Percentiles rank a stretch among this genome's conserved stretches.
These are phyloP conservation scores for Penicillium argentinense DNA, from an alignment of 495 filamentous ascomycete species.

Conservation along the genomic window DNA sequence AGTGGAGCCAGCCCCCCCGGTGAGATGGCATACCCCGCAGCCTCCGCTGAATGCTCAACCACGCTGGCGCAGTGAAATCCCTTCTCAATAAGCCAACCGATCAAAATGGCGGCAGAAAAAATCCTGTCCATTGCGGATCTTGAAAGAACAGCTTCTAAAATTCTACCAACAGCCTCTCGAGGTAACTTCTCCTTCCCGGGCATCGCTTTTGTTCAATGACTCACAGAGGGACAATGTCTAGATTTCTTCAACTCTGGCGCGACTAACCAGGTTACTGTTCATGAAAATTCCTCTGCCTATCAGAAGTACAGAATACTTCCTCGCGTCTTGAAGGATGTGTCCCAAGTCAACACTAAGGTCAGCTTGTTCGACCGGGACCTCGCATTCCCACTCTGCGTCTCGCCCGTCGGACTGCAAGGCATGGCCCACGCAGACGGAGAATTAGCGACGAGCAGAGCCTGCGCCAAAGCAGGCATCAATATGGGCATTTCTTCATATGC, in stretches of 20 bases:
- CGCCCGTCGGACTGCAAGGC: conserved; percentile 64
- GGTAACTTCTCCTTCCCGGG: conserved; percentile 6
- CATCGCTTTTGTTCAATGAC: background rate
- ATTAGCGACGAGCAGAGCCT: conserved; percentile 58
- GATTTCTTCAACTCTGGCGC: conserved; percentile 51
- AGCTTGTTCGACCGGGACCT: conserved; percentile 40
- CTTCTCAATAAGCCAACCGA: too few relatives aligned
- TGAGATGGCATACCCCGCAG: background rate
- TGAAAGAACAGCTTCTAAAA: conserved; percentile 13
- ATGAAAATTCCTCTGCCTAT: conserved; percentile 45
- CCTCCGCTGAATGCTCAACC: too few relatives aligned
- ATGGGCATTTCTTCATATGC: conserved; percentile 56
- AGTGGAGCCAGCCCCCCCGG: conserved; percentile 4
- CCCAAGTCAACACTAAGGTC: conserved; percentile 41
- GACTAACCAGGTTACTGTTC: conserved; percentile 43
- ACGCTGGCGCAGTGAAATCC: too few relatives aligned
- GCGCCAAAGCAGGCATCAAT: conserved; percentile 43
- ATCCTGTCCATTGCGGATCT: conserved; percentile 23
- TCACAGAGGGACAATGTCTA: conserved; percentile 17
- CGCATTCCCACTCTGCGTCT: conserved; percentile 42
- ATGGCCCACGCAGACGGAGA: conserved; percentile 70
- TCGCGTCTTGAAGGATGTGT: conserved; percentile 52
- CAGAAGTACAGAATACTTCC: conserved; percentile 49
- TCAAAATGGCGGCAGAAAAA: conserved; percentile 14
- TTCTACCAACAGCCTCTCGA: conserved; percentile 11